Evolutionary conservation across 176 grass and related monocot species (phyloP).

Genomic region (Panicum miliaceum): DNA sequence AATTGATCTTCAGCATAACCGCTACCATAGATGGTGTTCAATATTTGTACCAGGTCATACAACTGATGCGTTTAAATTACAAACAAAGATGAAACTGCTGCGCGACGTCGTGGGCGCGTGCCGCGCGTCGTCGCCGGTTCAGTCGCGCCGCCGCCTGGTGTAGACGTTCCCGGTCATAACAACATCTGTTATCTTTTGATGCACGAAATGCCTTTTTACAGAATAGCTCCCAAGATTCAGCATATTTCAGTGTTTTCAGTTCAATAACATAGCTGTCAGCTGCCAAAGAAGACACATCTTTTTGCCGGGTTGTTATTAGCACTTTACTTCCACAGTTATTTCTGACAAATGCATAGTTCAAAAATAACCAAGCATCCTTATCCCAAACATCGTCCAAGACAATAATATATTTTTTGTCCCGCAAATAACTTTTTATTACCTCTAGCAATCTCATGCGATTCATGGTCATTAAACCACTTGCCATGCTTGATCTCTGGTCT

Average conservation of each 20-base stretch:
- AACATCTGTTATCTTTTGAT: background rate
- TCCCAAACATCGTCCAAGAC: conserved; percentile 41
- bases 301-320: conserved; percentile 33
- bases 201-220: conserved; percentile 32
- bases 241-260: background rate
- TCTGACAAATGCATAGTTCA: background rate
- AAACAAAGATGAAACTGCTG: no score
- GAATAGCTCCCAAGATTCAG: conserved; percentile 41
- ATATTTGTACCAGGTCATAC: no score
- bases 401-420: conserved; percentile 29
- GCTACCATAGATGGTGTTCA: no score
- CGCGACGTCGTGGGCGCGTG: no score
- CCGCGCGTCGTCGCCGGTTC: no score
- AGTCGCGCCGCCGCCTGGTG: no score
- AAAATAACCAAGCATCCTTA: background rate
- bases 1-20: no score
- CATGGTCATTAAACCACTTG: background rate
- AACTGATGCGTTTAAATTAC: no score
- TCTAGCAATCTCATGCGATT: background rate
- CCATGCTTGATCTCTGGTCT: background rate
- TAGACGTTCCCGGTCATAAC: no score
- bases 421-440: background rate
- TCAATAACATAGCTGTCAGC: background rate
- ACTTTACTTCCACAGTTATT: conserved; percentile 29
- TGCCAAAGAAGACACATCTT: conserved; percentile 25